A percentile compares a stretch with the other conserved stretches of the same genome.
Evolutionary conservation across 805 yeast genomes (phyloP).

Genomic region (Cyberlindnera petersonii): DNA sequence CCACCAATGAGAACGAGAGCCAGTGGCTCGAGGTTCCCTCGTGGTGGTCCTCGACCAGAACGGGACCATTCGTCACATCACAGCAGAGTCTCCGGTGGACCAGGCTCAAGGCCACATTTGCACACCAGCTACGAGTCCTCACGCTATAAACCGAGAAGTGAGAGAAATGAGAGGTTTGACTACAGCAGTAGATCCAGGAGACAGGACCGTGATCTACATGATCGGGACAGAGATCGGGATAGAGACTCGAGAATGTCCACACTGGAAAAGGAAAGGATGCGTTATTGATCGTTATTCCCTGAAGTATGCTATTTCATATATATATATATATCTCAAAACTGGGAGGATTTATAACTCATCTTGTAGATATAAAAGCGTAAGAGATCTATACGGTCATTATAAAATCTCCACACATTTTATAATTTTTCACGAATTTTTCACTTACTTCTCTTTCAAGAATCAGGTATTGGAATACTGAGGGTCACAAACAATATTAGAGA

Average conservation of each 20-base stretch:
- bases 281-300: conserved; percentile 1
- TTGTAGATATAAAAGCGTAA: too few species aligned
- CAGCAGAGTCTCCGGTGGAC: conserved; percentile 5
- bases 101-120: background rate
- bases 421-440: too few species aligned
- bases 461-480: too few species aligned
- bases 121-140: background rate
- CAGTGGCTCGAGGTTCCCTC: conserved; percentile 5
- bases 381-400: too few species aligned
- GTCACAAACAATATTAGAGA: too few species aligned
- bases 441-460: too few species aligned
- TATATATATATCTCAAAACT: background rate
- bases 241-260: conserved; percentile 23
- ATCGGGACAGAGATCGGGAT: conserved; percentile 25
- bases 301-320: background rate
- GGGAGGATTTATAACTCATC: background rate
- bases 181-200: conserved; percentile 24
- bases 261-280: conserved; percentile 17
- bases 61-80: too few species aligned
- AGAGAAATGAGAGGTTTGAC: conserved; percentile 18
- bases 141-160: conserved; percentile 10
- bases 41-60: too few species aligned
- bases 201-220: conserved; percentile 22
- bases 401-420: too few species aligned
- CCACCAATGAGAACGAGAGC: conserved; percentile 8